Conservation (phyloP, 345 rosid species). For the Acer saccharum region DNA sequence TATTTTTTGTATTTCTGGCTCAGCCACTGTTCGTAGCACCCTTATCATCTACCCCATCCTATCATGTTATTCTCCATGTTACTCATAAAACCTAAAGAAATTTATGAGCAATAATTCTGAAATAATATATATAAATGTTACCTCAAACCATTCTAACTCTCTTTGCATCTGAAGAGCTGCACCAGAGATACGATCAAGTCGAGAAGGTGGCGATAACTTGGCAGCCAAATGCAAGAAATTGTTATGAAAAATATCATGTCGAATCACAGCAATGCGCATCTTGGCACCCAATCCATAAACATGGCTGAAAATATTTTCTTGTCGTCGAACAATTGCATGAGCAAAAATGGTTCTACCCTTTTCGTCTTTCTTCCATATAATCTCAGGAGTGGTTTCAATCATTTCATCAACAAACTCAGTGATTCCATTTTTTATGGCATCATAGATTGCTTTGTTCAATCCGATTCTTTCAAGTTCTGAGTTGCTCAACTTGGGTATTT, state of each 20-base stretch:
- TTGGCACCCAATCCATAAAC: constrained; percentile 3
- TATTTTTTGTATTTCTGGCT: no score
- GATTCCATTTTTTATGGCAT: constrained; percentile 24
- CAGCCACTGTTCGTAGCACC: no score
- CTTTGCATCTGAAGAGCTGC: constrained; percentile 39
- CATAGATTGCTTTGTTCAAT: constrained; percentile 18
- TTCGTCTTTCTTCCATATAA: constrained; percentile 22
- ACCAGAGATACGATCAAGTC: constrained; percentile 26
- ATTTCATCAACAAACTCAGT: constrained; percentile 17
- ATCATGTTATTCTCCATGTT: no score
- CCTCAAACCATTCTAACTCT: constrained; percentile 42
- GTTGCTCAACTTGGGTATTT: constrained; percentile 6
- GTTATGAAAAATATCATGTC: constrained; percentile 1
- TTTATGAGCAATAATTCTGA: no score
- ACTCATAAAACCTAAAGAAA: no score
- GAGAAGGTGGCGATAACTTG: constrained; percentile 17
- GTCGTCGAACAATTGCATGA: constrained; percentile 24
- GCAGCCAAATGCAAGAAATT: constrained; percentile 28
- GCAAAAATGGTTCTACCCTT: constrained; percentile 21
- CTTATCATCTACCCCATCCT: no score
- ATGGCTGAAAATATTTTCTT: constrained; percentile 21
- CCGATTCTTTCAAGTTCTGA: constrained; percentile 2
- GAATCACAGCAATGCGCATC: neutral
- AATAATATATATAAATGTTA: neutral
- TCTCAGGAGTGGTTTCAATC: constrained; percentile 13